Conservation (phyloP, 2,329 filamentous ascomycete genomes). For the Chaetomium olivaceum region DNA sequence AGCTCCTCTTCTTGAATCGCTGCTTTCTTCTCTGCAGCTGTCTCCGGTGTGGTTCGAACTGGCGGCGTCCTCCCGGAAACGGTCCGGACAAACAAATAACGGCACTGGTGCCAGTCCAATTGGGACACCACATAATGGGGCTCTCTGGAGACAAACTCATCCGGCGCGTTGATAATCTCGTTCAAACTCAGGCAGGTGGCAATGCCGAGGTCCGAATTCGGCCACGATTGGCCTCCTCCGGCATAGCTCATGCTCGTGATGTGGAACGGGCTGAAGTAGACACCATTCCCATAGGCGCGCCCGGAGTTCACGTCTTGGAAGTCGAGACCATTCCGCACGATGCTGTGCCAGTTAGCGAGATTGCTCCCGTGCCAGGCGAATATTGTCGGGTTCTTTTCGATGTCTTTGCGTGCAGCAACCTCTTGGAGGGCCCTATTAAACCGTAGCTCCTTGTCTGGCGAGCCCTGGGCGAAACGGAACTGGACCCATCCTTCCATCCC, state of each 20-base stretch:
- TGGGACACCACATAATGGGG: slow-evolving; percentile 73
- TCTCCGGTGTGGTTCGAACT: no score
- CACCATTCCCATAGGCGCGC: slow-evolving; percentile 73
- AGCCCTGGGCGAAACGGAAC: slow-evolving; percentile 85
- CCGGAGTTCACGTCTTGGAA: slow-evolving; percentile 65
- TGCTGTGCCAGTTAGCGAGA: slow-evolving; percentile 83
- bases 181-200: slow-evolving; percentile 69
- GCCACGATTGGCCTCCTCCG: slow-evolving; percentile 46
- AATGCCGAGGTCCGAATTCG: slow-evolving; percentile 64
- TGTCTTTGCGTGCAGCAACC: slow-evolving; percentile 37
- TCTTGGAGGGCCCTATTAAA: slow-evolving; percentile 65
- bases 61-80: not conserved
- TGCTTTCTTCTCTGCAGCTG: no score
- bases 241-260: slow-evolving; percentile 58
- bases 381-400: slow-evolving; percentile 62
- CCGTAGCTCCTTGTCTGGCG: slow-evolving; percentile 79
- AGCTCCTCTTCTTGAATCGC: no score
- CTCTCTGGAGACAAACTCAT: slow-evolving; percentile 53
- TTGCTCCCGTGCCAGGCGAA: slow-evolving; percentile 86
- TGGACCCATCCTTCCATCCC: slow-evolving; percentile 71
- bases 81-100: slow-evolving; percentile 68
- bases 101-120: slow-evolving; percentile 84
- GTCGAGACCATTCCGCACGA: slow-evolving; percentile 78
- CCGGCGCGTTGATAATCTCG: slow-evolving; percentile 77
- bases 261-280: slow-evolving; percentile 71